These are phyloP conservation scores for Linnemannia hyalina DNA, from an alignment of 192 early-diverging fungal genomes.

Conservation along the genomic window DNA sequence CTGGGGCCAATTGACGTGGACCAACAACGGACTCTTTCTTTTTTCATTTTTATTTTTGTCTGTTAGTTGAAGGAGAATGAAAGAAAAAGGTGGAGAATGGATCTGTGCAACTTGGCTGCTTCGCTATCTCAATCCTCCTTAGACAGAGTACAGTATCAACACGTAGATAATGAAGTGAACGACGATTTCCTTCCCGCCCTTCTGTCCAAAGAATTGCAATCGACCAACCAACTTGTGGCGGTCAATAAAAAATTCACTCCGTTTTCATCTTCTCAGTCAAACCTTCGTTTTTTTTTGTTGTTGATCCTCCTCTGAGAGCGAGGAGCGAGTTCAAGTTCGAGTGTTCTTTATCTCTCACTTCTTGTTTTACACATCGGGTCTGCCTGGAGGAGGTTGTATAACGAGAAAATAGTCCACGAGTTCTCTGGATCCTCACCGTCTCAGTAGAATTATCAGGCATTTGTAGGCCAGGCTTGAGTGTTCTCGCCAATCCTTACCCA, in stretches of 20 bases:
- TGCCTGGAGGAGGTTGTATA: neutral
- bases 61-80: neutral
- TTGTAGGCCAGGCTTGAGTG: too few relatives aligned
- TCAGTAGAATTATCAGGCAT: neutral
- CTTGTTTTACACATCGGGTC: neutral
- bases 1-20: neutral
- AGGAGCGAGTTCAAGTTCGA: neutral
- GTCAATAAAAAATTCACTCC: neutral
- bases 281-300: too few relatives aligned
- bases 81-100: neutral
- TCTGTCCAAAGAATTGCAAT: neutral
- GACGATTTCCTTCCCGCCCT: neutral
- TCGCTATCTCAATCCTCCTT: neutral
- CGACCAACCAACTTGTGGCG: conserved; percentile 3
- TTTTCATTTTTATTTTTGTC: neutral
- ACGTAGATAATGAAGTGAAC: neutral
- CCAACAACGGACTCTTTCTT: neutral
- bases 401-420: conserved; percentile 4
- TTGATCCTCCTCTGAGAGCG: neutral
- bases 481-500: neutral
- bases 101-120: neutral
- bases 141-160: neutral
- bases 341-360: neutral
- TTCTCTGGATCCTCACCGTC: neutral
- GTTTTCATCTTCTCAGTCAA: neutral